Conservation (phyloP, 1,139 yeast genomes). For the Sugiyamaella neomexicana region DNA sequence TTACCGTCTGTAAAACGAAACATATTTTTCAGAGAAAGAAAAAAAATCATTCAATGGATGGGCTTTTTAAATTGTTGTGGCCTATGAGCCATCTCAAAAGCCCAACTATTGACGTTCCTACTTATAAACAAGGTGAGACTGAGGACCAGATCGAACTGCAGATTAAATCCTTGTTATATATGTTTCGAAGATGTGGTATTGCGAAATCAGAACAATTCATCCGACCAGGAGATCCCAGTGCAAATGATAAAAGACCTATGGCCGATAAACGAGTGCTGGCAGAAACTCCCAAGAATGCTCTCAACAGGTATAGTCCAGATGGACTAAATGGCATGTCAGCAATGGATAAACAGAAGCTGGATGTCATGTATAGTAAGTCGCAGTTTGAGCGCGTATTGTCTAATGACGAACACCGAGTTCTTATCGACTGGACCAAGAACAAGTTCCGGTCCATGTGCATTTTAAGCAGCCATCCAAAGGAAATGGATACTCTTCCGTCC, state of each 20-base stretch:
- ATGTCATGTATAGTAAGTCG: conserved; percentile 51
- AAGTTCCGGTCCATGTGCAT: conserved; percentile 62
- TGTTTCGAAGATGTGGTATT: conserved; percentile 55
- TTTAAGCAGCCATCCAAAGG: conserved; percentile 49
- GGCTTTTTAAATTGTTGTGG: conserved; percentile 34
- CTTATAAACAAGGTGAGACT: conserved; percentile 48
- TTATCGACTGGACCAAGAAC: conserved; percentile 64
- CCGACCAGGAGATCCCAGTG: conserved; percentile 13
- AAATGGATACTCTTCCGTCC: conserved; percentile 34
- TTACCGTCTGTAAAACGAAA: neutral
- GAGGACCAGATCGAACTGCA: conserved; percentile 62
- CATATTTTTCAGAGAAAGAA: too few species aligned
- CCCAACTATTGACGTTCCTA: conserved; percentile 45
- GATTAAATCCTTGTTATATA: conserved; percentile 55
- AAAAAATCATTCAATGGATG: too few species aligned
- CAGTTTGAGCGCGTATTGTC: conserved; percentile 47
- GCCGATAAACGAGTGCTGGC: conserved; percentile 19
- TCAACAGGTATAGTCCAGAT: conserved; percentile 20
- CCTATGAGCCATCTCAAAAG: conserved; percentile 30
- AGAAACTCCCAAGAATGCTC: conserved; percentile 16
- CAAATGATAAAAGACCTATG: conserved; percentile 11
- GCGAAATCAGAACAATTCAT: conserved; percentile 44
- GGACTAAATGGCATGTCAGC: conserved; percentile 27
- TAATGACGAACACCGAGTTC: conserved; percentile 58
- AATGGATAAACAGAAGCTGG: conserved; percentile 47